phyloP scores from a whole-genome alignment of 306 rosid genomes.

The Urtica urens region DNA sequence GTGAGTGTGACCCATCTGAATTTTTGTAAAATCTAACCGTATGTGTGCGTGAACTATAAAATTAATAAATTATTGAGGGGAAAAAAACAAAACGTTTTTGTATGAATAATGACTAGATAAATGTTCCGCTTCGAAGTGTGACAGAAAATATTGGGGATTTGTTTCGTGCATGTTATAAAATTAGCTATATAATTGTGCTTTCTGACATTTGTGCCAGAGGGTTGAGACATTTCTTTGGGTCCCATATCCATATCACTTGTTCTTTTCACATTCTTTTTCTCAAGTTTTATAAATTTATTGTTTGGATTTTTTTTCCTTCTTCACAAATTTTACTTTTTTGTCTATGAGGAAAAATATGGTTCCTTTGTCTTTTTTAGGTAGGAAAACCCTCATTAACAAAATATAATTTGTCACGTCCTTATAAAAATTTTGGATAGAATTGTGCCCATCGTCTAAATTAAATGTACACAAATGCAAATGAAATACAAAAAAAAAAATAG shows the following conservation, averaged over 20 bases:
- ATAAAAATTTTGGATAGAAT: too few species aligned
- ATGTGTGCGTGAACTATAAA: neutral
- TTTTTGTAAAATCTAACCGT: constrained; percentile 14
- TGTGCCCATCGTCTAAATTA: too few species aligned
- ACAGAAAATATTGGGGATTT: neutral
- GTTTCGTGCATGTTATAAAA: constrained; percentile 1
- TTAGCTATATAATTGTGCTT: neutral
- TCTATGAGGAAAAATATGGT: neutral
- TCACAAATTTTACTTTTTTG: neutral
- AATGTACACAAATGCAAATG: too few species aligned
- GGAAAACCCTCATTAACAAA: too few species aligned
- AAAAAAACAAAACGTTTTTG: neutral
- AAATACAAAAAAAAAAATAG: too few species aligned
- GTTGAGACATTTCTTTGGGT: neutral
- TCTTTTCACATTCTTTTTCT: neutral
- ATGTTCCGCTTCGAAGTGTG: neutral
- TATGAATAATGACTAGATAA: neutral
- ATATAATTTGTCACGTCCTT: too few species aligned
- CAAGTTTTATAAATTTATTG: neutral
- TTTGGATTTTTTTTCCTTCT: neutral
- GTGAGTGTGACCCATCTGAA: constrained; percentile 39
- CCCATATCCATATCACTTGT: neutral
- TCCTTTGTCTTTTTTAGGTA: neutral
- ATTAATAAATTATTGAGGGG: neutral
- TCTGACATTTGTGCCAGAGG: constrained; percentile 5